phyloP scores from a whole-genome alignment of 169 alveolate genomes.

The Plasmodium inui region DNA sequence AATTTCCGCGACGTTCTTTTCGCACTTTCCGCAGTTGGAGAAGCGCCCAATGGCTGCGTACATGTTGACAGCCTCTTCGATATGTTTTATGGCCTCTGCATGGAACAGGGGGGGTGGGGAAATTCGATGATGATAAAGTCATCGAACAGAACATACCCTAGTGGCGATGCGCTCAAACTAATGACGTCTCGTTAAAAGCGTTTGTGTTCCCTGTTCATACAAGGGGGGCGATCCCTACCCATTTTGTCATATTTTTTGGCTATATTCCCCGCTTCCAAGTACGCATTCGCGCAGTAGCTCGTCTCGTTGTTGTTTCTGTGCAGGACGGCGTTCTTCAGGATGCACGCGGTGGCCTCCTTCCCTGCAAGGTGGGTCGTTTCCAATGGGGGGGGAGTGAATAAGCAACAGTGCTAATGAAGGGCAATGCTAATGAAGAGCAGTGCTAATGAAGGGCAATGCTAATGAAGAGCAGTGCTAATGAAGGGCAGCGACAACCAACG shows the following conservation, averaged over 20 bases:
- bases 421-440: neutral
- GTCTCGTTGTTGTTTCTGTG: conserved; percentile 57
- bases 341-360: conserved; percentile 63
- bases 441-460: neutral
- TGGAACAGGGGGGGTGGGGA: neutral
- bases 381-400: neutral
- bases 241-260: conserved; percentile 67
- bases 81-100: conserved; percentile 53
- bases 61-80: conserved; percentile 71
- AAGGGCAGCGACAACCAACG: neutral
- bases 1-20: conserved; percentile 64
- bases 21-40: conserved; percentile 70
- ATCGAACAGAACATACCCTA: neutral
- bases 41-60: conserved; percentile 67
- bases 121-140: neutral
- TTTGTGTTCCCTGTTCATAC: neutral
- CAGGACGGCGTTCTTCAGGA: conserved; percentile 43
- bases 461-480: neutral
- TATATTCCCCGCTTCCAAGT: conserved; percentile 70
- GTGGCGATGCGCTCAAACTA: neutral
- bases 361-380: conserved; percentile 6
- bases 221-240: conserved; percentile 5
- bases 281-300: conserved; percentile 69
- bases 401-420: neutral
- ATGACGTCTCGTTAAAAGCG: neutral